phyloP scores from a whole-genome alignment of 1,284 basidiomycete genomes.

The Pseudozyma flocculosa region DNA sequence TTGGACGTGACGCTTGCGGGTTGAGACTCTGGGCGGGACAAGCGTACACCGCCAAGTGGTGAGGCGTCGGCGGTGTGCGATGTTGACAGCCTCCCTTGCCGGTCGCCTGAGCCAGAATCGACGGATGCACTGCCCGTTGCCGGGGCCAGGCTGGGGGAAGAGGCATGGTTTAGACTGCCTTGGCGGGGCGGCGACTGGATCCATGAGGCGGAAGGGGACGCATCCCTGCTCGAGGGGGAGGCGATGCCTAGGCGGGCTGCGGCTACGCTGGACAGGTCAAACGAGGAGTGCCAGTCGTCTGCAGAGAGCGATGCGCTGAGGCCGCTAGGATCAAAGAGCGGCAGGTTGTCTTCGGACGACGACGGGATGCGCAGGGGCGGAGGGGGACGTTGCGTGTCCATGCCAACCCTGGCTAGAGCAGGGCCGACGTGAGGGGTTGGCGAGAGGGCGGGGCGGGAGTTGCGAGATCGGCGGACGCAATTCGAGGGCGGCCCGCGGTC shows the following conservation, averaged over 20 bases:
- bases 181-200: background rate
- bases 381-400: background rate
- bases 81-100: no score
- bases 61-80: no score
- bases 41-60: no score
- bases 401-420: background rate
- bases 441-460: no score
- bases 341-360: slow-evolving; percentile 35
- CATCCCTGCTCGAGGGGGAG: slow-evolving; percentile 20
- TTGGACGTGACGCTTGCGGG: slow-evolving; percentile 15
- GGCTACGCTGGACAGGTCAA: slow-evolving; percentile 33
- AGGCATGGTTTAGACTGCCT: background rate
- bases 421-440: no score
- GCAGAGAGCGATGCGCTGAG: slow-evolving; percentile 36
- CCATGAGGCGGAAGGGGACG: slow-evolving; percentile 1
- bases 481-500: no score
- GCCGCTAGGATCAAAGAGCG: slow-evolving; percentile 35
- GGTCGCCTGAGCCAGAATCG: no score
- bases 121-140: no score
- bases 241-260: slow-evolving; percentile 33
- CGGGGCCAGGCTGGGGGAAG: background rate
- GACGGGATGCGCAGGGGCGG: slow-evolving; percentile 30
- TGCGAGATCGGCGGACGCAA: no score
- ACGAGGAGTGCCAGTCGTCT: slow-evolving; percentile 35
- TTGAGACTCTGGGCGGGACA: no score